Evolutionary conservation across 176 grass and related monocot species (phyloP).

Genomic region (Miscanthus lutarioriparius): DNA sequence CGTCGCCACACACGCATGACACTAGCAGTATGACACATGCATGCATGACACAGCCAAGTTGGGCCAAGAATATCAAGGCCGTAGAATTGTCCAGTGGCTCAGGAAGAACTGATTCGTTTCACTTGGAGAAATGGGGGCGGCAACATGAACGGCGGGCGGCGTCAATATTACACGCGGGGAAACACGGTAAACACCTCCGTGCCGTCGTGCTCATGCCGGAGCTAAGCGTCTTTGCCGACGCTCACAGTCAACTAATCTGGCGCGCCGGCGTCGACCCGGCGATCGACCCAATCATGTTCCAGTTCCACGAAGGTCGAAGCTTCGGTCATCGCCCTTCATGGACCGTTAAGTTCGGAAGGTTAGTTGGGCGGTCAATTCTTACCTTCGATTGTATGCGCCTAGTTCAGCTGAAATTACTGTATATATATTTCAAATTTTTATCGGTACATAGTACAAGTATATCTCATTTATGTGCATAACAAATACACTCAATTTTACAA

Average conservation of each 20-base stretch:
- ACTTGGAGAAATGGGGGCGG: too few species aligned
- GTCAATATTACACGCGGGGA: neutral
- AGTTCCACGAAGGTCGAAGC: neutral
- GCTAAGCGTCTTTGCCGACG: too few species aligned
- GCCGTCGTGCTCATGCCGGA: too few species aligned
- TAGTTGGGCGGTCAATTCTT: neutral
- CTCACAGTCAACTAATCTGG: too few species aligned
- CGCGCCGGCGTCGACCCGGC: neutral
- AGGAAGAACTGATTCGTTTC: too few species aligned
- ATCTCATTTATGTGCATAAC: neutral
- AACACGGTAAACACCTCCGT: neutral
- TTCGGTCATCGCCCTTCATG: neutral
- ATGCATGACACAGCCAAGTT: too few species aligned
- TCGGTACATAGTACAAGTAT: conserved; percentile 27
- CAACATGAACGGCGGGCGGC: neutral
- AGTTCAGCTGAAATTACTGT: neutral
- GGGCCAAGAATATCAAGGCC: too few species aligned
- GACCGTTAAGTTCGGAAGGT: neutral
- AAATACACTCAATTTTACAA: neutral
- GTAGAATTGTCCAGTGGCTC: too few species aligned
- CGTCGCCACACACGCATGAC: too few species aligned
- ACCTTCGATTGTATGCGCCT: neutral
- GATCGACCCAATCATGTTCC: neutral
- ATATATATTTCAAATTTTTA: neutral
- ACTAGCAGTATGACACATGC: too few species aligned